Evolutionary conservation across 1,284 basidiomycete genomes (phyloP), one percentile per base, ranked within the genome.

Genomic region (Trichosporon inkin): DNA sequence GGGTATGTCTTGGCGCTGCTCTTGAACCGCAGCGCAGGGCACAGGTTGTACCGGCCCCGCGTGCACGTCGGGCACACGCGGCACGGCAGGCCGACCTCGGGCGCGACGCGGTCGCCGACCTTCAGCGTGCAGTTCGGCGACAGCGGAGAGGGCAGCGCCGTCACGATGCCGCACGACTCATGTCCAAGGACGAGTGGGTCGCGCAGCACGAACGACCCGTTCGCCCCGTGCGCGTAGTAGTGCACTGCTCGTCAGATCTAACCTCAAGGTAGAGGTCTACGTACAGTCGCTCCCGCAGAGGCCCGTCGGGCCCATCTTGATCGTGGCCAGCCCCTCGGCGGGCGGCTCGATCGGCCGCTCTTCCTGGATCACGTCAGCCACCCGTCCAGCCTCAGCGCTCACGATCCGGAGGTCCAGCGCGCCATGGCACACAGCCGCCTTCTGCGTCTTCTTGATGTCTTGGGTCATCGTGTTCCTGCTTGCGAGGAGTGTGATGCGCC

Each of bases 71-170:
- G 68, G 69, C 82, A 83, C 49, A 81, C 81, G 61, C 84, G 85
- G 81, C 93, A 97, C 82, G 87, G 87, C 71, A 93, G 84, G 40
- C 94, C 94, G 11, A 91, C 89, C 77, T 98, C 94, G 73, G 97
- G 89, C 16, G 93, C 94, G 55, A 98, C 92, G 53, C 90, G 85
- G 78, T 93, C 89, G 52, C 94, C 93, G 22, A 88, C 84, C 22
- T 83, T 80, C 64, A 96, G 80, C 10, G 65, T 63, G 24, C 65
- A 66, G n/a, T 63, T 60, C 1, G 65, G 36, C 35, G 71, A 69
- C 1, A 68, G 66, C 35, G 65, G 60, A 19, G 69, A 57, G 19
- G 71, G 71, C 28, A 77, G 61, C 20, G 72, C 67, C 5, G 73
- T 72, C 65, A 77, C 67, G 63, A 90, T 80, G 38, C 93, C 93